Evolutionary conservation across 495 filamentous ascomycete genomes (phyloP), one percentile per base, ranked within the genome.

Genomic region (Daldinia concentrica): DNA sequence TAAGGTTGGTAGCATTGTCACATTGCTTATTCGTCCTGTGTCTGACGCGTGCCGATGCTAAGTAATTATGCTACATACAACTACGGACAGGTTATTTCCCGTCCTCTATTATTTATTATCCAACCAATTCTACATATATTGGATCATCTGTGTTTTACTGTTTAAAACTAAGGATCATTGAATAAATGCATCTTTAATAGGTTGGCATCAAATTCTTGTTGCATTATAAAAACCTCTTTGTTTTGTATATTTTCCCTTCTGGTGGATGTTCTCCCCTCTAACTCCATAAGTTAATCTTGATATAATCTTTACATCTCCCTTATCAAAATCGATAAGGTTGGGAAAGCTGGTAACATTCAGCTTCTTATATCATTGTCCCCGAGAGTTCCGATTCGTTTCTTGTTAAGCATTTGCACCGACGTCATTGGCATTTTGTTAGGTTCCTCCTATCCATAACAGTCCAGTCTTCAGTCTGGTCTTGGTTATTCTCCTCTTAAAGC

Each of bases 361-460:
- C 32, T 36, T 36, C 9, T 12, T 36, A 14, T 36, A 12, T 3
- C 4, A 11, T 14, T 36, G 34, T 30, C 24, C 26, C 26, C 50
- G 26, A 30, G 7, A 30, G 30, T 34, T 56, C 62, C 57, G 52
- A 73, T 69, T 69, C 34, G 50, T 26, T 43, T 14, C 37, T 62
- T 30, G 8, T 29, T n/a, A 0, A 54, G 9, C 39, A 22, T 34
- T 56, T 62, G 27, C 52, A 59, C 52, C 17, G 34, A 69, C 71
- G 66, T 73, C 71, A 73, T 73, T 58, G 57, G 29, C 62, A 41
- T 41, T 36, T 36, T 68, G 15, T 55, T 43, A 37, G 37, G 55
- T 34, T 54, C 41, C 15, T 32, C 22, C 5, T 41, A 43, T 45
- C 8, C n/a, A 7, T 7, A 45, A 45, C 7, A 22, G n/a, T n/a